Base-by-base conservation (phyloP, 2,329 filamentous ascomycete genomes). In the Dryadomyces quercivorus region DNA sequence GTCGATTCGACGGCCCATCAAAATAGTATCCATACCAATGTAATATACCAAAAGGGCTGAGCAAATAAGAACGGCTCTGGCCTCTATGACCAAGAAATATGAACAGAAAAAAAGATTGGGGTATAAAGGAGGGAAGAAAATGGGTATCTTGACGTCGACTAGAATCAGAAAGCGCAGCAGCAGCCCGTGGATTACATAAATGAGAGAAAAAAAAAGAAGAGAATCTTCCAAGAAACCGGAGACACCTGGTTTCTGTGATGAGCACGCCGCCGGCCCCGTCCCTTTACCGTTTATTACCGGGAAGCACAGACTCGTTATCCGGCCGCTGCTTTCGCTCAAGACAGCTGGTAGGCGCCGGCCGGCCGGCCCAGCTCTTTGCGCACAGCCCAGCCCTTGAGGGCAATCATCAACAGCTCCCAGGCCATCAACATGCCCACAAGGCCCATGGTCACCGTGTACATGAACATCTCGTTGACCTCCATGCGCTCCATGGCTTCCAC, bases 391-490 rank as follows among this genome's bases (percentile, higher is more conserved):
- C 90, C 91, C 70, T 95, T 96, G 65, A 95, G 70, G 26, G 89
- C 85, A 57, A 96, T 80, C 12, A 86, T 72, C 31, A 90, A 64
- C 20, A 94, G 78, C 53, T 86, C 78, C 83, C 88, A 95, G 0
- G 90, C 84, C 86, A 96, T 92, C 52, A 95, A 69, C 51, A 95
- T 75, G 2, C 84, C 85, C 1, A 89, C 87, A 7, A 94, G 66
- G 2, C 91, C 92, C 80, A 94, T 86, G 10, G 83, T 86, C 38
- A 95, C 79, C 0, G 89, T 95, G 69, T 95, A 95, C 58, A 89
- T 81, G 68, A 95, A 93, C 90, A 95, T 96, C 59, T 88, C 88
- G 64, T 95, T 87, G 16, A 95, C 72, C 4, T 83, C 70, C 64
- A 91, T 85, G 55, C 78, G 76, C 57, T 91, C 84, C 73, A 95